Conservation (phyloP, 169 alveolate genomes). For the Plasmodium adleri region DNA sequence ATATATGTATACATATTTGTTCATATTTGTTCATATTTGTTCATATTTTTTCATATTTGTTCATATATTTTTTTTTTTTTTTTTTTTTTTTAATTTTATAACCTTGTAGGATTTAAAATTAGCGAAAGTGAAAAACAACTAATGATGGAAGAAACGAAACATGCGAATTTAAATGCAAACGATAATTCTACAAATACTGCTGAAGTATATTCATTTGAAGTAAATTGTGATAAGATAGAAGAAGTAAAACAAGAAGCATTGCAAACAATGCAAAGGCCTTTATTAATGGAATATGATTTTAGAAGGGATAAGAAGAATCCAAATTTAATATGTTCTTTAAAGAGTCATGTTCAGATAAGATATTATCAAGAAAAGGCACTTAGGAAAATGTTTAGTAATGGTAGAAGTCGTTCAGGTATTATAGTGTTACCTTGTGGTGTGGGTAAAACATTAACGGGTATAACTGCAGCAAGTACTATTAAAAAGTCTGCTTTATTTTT, state of each 20-base stretch:
- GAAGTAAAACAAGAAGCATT: conserved; percentile 92
- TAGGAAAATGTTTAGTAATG: conserved; percentile 97
- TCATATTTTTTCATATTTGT: not conserved
- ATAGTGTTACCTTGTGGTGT: conserved; percentile 99
- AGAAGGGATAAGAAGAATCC: conserved; percentile 92
- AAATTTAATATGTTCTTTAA: conserved; percentile 90
- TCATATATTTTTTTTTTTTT: conserved; percentile 7
- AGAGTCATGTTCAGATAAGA: conserved; percentile 94
- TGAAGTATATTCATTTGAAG: conserved; percentile 91
- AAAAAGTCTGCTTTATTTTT: conserved; percentile 95
- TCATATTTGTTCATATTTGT: not conserved
- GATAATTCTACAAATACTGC: conserved; percentile 28
- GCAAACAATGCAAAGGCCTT: conserved; percentile 93
- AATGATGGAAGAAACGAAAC: conserved; percentile 38
- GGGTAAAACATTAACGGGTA: conserved; percentile 99
- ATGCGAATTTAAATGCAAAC: conserved; percentile 36
- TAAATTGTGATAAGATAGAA: conserved; percentile 89
- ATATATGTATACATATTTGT: too few relatives aligned
- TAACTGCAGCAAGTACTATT: conserved; percentile 97
- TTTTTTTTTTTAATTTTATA: conserved; percentile 20
- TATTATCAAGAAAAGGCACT: conserved; percentile 95
- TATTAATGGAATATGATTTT: conserved; percentile 98
- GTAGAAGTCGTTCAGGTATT: conserved; percentile 98
- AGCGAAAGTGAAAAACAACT: conserved; percentile 72
- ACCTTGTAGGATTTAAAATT: conserved; percentile 62